A percentile compares a stretch with the other conserved stretches of the same genome.
Conservation (phyloP, 331 rosid species). For the Quercus lobata region DNA sequence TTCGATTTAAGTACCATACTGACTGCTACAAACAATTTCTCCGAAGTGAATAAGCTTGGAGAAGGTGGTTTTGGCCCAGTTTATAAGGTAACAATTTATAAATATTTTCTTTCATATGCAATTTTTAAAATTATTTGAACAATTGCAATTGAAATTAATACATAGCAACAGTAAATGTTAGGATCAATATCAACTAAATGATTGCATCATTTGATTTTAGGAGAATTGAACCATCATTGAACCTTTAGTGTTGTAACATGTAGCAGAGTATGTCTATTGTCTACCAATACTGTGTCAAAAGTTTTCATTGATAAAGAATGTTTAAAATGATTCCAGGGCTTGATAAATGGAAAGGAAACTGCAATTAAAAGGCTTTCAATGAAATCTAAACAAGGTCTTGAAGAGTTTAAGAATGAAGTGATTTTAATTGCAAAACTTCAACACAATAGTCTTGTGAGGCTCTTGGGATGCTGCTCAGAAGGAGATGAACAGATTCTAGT, state of each 20-base stretch:
- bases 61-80: constrained; percentile 15
- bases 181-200: not conserved
- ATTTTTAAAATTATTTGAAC: not conserved
- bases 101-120: not conserved
- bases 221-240: not conserved
- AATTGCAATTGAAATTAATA: not conserved
- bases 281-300: not conserved
- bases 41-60: constrained; percentile 18
- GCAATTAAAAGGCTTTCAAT: constrained; percentile 49
- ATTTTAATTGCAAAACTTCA: constrained; percentile 45
- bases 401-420: constrained; percentile 50
- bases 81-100: constrained; percentile 5
- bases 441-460: constrained; percentile 45
- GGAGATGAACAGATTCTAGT: constrained; percentile 45
- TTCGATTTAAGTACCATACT: constrained; percentile 10
- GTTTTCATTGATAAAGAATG: not conserved
- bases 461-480: constrained; percentile 52
- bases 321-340: constrained; percentile 33
- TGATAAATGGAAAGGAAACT: constrained; percentile 35
- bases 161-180: not conserved
- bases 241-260: not conserved
- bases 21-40: constrained; percentile 17
- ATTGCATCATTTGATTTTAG: not conserved
- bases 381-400: constrained; percentile 47
- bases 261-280: not conserved